Evolutionary conservation across 257 asterid species (phyloP).

Genomic region (Solanum pinnatisectum): DNA sequence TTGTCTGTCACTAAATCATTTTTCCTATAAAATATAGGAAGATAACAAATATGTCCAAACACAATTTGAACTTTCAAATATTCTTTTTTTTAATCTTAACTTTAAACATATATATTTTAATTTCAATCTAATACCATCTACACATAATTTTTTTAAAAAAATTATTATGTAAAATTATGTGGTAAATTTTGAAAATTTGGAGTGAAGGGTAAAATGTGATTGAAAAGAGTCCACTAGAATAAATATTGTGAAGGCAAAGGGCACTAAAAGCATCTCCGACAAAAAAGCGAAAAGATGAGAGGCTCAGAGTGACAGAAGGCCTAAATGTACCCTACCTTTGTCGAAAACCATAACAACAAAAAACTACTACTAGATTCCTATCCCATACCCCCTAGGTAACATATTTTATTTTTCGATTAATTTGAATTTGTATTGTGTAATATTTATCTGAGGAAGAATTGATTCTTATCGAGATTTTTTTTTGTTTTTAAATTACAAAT

Average conservation of each 20-base stretch:
- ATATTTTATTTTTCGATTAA: not conserved
- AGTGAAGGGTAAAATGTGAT: not conserved
- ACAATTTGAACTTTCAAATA: not conserved
- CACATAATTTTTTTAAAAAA: not conserved
- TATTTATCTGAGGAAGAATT: fast-evolving
- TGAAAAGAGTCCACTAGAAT: not conserved
- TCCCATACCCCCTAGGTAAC: not conserved
- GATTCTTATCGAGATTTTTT: fast-evolving
- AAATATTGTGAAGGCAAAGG: not conserved
- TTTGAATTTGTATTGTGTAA: not conserved
- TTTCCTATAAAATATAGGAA: not conserved
- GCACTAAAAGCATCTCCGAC: conserved; percentile 9
- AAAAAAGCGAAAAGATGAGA: conserved; percentile 4
- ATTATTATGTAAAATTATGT: not conserved
- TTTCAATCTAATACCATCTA: not conserved
- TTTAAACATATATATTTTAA: not conserved
- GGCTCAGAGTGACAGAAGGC: not conserved
- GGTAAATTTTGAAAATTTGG: not conserved
- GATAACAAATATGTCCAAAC: not conserved
- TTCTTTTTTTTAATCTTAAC: not conserved
- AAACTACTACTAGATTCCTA: not conserved
- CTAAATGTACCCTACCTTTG: not conserved
- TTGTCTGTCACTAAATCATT: too few species aligned
- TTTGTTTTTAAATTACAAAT: too few species aligned
- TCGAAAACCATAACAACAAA: not conserved